These are phyloP conservation scores for Phyllosticta citriasiana DNA, from an alignment of 2,329 filamentous ascomycete species.

Conservation along the genomic window DNA sequence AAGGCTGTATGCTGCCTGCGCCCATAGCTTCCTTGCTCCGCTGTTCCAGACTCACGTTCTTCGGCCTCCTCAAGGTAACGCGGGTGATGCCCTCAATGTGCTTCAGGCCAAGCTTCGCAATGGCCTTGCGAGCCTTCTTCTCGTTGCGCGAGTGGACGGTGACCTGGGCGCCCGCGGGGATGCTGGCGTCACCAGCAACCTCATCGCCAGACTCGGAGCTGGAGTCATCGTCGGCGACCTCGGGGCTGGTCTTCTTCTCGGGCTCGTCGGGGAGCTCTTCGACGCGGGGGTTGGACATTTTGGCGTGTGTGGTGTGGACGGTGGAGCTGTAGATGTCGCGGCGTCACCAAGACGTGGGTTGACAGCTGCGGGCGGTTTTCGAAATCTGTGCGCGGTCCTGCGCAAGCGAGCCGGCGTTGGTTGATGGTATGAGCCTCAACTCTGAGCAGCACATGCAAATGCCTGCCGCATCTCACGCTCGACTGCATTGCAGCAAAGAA, in stretches of 20 bases:
- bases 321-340: constrained; percentile 17
- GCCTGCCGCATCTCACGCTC: background rate
- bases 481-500: background rate
- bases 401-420: constrained; percentile 4
- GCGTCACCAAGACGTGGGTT: background rate
- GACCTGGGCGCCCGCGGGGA: constrained; percentile 77
- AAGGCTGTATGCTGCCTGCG: background rate
- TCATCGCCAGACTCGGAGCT: constrained; percentile 71
- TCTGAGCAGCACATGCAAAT: background rate
- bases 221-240: constrained; percentile 63
- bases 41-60: constrained; percentile 70
- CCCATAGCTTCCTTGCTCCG: background rate
- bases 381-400: constrained; percentile 7
- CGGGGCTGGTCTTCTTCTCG: constrained; percentile 60
- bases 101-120: constrained; percentile 95
- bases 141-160: constrained; percentile 98
- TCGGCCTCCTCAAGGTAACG: constrained; percentile 93
- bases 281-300: constrained; percentile 95
- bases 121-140: constrained; percentile 99
- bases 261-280: constrained; percentile 91
- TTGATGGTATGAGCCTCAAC: background rate
- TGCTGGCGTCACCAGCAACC: constrained; percentile 47
- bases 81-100: constrained; percentile 95
- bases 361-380: constrained; percentile 3
- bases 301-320: constrained; percentile 29